phyloP scores from a whole-genome alignment of 306 rosid species.

The Trifolium fragiferum region DNA sequence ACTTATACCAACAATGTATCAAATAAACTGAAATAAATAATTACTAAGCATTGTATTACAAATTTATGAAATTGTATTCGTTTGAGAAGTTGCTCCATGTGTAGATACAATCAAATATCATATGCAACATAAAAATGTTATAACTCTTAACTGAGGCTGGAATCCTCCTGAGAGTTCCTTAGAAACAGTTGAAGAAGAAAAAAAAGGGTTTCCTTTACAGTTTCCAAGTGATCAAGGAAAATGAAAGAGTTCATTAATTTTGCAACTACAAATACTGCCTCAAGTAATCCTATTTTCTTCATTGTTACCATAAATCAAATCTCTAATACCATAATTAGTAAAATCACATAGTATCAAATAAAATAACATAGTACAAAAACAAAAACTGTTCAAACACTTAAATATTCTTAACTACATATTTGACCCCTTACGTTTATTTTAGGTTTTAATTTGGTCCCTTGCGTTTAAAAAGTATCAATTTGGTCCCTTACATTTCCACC shows the following conservation, averaged over 20 bases:
- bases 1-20: not conserved
- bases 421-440: no score
- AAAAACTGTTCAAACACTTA: slow-evolving; percentile 15
- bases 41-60: slow-evolving; percentile 14
- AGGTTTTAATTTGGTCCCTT: no score
- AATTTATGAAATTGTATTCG: slow-evolving; percentile 4
- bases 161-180: slow-evolving; percentile 6
- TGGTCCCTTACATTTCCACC: no score
- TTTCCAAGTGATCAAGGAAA: slow-evolving; percentile 21
- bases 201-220: not conserved
- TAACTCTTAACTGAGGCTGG: slow-evolving; percentile 3
- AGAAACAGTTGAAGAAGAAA: slow-evolving; percentile 23
- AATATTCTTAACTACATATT: no score
- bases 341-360: slow-evolving; percentile 17
- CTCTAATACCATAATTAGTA: not conserved
- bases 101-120: slow-evolving; percentile 32
- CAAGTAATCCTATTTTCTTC: slow-evolving; percentile 10
- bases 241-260: not conserved
- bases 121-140: slow-evolving; percentile 19
- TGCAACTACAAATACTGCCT: slow-evolving; percentile 12
- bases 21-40: slow-evolving; percentile 21
- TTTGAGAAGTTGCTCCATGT: not conserved
- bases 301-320: slow-evolving; percentile 19
- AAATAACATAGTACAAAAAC: not conserved
- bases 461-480: no score